A percentile compares a stretch with the other conserved stretches of the same genome.
phyloP scores from a whole-genome alignment of 208 protist species.

The Leishmania guyanensis region DNA sequence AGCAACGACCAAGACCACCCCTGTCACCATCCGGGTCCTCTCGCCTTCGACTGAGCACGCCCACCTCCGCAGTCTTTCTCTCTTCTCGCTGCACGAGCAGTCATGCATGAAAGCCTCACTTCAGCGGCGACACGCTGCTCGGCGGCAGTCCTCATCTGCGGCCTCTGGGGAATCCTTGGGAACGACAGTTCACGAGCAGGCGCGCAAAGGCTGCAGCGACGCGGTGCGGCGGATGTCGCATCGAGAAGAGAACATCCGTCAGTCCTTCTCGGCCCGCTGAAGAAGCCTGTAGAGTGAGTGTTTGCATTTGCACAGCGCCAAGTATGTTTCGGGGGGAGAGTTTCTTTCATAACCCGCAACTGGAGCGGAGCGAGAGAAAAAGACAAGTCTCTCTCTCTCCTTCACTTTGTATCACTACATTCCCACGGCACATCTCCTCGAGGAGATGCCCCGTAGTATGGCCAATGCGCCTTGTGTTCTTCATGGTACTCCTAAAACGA shows the following conservation, averaged over 20 bases:
- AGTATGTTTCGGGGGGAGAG: background rate
- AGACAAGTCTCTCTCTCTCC: background rate
- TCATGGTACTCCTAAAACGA: background rate
- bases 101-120: constrained; percentile 15
- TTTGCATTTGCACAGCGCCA: background rate
- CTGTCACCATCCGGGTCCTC: constrained; percentile 16
- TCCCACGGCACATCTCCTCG: background rate
- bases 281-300: background rate
- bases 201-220: constrained; percentile 55
- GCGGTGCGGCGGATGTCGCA: constrained; percentile 63
- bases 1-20: background rate
- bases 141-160: constrained; percentile 9
- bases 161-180: constrained; percentile 4
- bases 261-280: constrained; percentile 55
- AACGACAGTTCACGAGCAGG: constrained; percentile 46
- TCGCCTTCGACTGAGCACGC: constrained; percentile 26
- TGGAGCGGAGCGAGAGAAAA: background rate
- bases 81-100: constrained; percentile 25
- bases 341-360: background rate
- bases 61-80: constrained; percentile 23
- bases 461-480: too few species aligned
- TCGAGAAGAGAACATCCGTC: constrained; percentile 79
- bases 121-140: constrained; percentile 16
- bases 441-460: background rate
- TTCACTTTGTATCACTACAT: background rate